Evolutionary conservation across 768 basidiomycete genomes (phyloP).

Genomic region (Pisolithus microcarpus): DNA sequence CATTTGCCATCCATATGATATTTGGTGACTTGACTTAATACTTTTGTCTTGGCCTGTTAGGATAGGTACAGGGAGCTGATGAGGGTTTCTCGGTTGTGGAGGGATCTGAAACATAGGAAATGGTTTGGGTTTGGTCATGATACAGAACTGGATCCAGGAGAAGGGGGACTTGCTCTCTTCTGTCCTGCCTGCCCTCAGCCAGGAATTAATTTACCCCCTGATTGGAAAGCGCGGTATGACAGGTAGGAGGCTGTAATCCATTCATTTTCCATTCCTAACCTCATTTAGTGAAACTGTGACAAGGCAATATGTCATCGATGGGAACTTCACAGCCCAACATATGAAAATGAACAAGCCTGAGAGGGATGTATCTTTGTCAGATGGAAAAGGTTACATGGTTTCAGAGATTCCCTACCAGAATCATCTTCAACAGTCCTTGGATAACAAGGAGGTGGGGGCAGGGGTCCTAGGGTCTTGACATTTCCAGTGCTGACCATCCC

Average conservation of each 20-base stretch:
- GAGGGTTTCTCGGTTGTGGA: slow-evolving; percentile 1
- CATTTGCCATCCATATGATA: too few species aligned
- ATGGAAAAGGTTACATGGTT: slow-evolving; percentile 25
- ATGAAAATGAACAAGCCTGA: slow-evolving; percentile 18
- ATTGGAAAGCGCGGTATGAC: slow-evolving; percentile 13
- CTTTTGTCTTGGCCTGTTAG: background rate
- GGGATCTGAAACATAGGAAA: slow-evolving; percentile 1
- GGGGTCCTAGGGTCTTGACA: background rate
- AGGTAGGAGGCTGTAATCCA: background rate
- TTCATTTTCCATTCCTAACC: background rate
- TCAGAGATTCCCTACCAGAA: slow-evolving; percentile 9
- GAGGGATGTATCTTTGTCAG: slow-evolving; percentile 19
- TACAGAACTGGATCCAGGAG: background rate
- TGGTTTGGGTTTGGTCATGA: slow-evolving; percentile 9
- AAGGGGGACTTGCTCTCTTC: slow-evolving; percentile 13
- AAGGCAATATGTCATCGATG: slow-evolving; percentile 4
- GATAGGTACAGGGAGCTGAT: slow-evolving; percentile 9
- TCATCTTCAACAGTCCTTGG: slow-evolving; percentile 10
- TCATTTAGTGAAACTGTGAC: slow-evolving; percentile 1
- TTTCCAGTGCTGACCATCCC: background rate
- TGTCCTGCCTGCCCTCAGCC: slow-evolving; percentile 25
- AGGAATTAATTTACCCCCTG: slow-evolving; percentile 15
- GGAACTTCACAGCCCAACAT: slow-evolving; percentile 9
- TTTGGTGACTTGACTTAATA: too few species aligned
- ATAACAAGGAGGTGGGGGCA: slow-evolving; percentile 2